Base-by-base conservation (phyloP, 768 basidiomycete genomes). In the Myochromella boudieri region DNA sequence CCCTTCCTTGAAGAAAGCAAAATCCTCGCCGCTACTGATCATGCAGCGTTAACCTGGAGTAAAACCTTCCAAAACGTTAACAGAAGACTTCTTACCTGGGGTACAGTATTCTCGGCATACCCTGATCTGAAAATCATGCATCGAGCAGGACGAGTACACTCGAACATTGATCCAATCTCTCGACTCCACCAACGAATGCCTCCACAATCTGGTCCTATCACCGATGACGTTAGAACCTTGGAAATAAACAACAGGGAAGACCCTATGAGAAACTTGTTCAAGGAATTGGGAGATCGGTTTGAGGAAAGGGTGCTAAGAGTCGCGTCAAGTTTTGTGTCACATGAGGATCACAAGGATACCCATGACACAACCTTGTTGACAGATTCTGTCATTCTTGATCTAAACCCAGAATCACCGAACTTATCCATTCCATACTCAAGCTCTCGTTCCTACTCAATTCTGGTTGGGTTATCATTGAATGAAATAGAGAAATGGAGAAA, bases 21-120 rank as follows among this genome's bases (percentile, higher is more conserved):
- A 0, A 55, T 70, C 8, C 15, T 60, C 1, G 53, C 59, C 1
- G 48, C 66, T 1, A 68, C 65, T 0, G 64, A 68, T 46, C 65
- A 68, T 38, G 61, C 64, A 0, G 69, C 71, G 0, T 50, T 73
- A 1, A 64, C 59, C 0, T 74, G 71, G 71, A 62, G 59, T 24
- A 56, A 51, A 27, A 69, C 68, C 0, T 72, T 62, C 45, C 60
- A 73, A 42, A 70, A 71, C 53, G 56, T 65, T 1, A 73, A 73
- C 41, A 44, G 66, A 17, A 46, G 64, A 20, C 51, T 72, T 14
- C 44, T 62, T 0, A 62, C 66, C 3, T 72, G 68, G 68, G 69
- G 68, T 27, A 37, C 37, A 4, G 58, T 68, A 0, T 69, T 68
- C 32, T 34, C 68, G 4, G 70, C 71, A 4, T 73, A 62, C 49